Percentiles rank a stretch among this genome's conserved stretches.
phyloP scores from a whole-genome alignment of 441 rosid species.

The Erodium moschatum region DNA sequence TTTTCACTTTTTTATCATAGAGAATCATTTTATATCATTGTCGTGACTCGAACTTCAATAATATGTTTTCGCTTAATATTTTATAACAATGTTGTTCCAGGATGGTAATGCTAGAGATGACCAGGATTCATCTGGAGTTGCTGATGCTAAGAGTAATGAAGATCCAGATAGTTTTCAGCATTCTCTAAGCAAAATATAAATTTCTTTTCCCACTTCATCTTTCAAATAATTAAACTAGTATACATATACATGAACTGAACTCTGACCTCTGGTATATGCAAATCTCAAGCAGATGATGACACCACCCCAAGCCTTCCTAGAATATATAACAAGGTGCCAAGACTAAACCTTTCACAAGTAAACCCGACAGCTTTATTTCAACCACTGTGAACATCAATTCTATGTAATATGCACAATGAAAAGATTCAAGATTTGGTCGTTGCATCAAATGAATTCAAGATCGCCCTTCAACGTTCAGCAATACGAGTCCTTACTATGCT shows the following conservation, averaged over 20 bases:
- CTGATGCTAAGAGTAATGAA: too few relatives aligned
- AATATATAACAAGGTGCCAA: constrained; percentile 15
- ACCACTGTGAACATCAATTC: background rate
- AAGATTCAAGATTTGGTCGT: constrained; percentile 13
- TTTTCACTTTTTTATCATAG: too few relatives aligned
- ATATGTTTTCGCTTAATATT: too few relatives aligned
- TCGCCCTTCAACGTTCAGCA: constrained; percentile 17
- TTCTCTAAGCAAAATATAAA: background rate
- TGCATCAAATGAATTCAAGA: constrained; percentile 30
- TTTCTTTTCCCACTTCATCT: background rate
- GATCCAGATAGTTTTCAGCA: background rate
- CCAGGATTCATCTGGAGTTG: too few relatives aligned
- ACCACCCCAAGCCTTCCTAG: constrained; percentile 9
- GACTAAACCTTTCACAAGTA: background rate
- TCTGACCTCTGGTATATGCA: too few relatives aligned
- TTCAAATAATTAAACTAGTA: background rate
- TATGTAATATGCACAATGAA: constrained; percentile 29
- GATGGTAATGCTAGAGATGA: too few relatives aligned
- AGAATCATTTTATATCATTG: too few relatives aligned
- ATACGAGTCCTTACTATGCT: constrained; percentile 22
- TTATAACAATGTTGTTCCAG: too few relatives aligned
- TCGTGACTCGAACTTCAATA: too few relatives aligned
- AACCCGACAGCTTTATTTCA: background rate
- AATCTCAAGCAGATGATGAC: too few relatives aligned
- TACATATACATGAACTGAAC: constrained; percentile 3